Evolutionary conservation across 2,329 filamentous ascomycete genomes (phyloP), one percentile per base, ranked within the genome.

Genomic region (Clarireedia sp.): DNA sequence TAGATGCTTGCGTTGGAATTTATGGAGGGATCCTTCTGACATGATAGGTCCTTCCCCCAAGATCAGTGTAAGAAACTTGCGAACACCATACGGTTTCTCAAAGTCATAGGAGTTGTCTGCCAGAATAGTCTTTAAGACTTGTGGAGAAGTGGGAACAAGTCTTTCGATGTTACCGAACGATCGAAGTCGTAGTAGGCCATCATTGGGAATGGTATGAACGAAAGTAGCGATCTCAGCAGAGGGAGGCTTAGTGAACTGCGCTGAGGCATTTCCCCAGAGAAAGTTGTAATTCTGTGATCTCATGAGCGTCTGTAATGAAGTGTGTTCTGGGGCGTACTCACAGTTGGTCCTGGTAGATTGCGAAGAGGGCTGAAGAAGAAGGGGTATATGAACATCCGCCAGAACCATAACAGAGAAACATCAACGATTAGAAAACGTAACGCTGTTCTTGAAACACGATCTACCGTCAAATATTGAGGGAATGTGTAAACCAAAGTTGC

Each of bases 1-100:
- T 21, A 95, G 77, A 58, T 85, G 82, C 67, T 87, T 90, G 41
- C 90, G 33, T 16, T 90, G 86, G 64, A 82, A 75, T 72, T 87
- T 92, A 71, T 96, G 91, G 64, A 90, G 87, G 14, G 92, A 87
- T 14, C 90, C 90, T 70, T 96, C 90, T 0, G 85, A 81, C 4
- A 73, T 73, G 36, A 96, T 72, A 9, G 90, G 73, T 8, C 88
- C 87, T 12, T 84, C 72, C 6, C 89, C 86, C 6, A 92, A 73
- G 36, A 90, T 75, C 17, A 80, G 75, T 1, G 77, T 79, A 4
- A 92, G 72, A 1, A 78, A 76, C 44, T 72, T 72, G 21, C 80
- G 73, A 16, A 87, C 61, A 17, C 74, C 64, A 1, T 63, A 50
- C 0, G 85, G 84, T 66, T 89, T 89, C 48, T 75, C 65, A 60